phyloP scores from a whole-genome alignment of 2,329 filamentous ascomycete genomes.

The Pseudogymnoascus sp. region DNA sequence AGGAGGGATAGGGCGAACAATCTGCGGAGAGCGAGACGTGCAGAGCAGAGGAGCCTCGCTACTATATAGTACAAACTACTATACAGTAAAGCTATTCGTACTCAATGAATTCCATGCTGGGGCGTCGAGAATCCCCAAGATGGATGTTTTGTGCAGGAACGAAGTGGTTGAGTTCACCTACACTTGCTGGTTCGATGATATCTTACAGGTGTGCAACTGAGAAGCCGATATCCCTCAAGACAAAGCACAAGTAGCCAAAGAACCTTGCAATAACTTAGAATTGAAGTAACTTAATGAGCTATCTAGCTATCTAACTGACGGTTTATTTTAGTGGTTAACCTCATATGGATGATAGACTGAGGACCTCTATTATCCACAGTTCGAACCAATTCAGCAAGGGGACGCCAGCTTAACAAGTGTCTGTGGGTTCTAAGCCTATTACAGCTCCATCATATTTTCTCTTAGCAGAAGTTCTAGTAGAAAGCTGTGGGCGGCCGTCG shows the following conservation, averaged over 20 bases:
- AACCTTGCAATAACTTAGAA: no score
- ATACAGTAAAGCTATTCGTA: neutral
- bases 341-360: neutral
- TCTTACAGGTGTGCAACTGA: neutral
- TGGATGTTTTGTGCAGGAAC: neutral
- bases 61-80: no score
- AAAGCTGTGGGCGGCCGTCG: neutral
- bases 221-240: constrained; percentile 7
- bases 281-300: no score
- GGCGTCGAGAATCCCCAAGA: neutral
- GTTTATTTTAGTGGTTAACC: neutral
- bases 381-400: neutral
- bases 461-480: neutral
- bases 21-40: no score
- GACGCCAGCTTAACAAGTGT: constrained; percentile 16
- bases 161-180: neutral
- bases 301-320: no score
- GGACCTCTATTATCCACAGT: neutral
- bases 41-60: no score
- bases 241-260: constrained; percentile 6
- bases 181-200: neutral
- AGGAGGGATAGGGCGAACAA: no score
- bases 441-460: neutral
- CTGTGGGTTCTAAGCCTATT: no score
- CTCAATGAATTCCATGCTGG: neutral